Percentiles rank a stretch among this genome's conserved stretches.
Evolutionary conservation across 345 rosid species (phyloP).

Genomic region (Lepidium sativum): DNA sequence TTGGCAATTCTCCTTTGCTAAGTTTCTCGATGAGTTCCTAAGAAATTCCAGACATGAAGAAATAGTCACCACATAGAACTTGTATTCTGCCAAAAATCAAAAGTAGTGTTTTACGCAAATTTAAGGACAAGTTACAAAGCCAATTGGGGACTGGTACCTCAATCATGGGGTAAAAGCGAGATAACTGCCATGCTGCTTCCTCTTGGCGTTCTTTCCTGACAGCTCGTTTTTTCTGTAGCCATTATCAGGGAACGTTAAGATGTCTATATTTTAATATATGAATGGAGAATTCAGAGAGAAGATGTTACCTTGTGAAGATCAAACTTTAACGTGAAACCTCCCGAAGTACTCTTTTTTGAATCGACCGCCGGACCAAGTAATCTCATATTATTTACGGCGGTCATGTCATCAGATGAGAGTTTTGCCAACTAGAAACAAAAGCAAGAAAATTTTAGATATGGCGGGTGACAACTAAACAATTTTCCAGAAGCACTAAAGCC

Average conservation of each 20-base stretch:
- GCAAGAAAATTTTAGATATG: neutral
- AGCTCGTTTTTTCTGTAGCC: conserved; percentile 74
- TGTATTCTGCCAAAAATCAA: neutral
- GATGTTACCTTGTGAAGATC: conserved; percentile 79
- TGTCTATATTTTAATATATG: neutral
- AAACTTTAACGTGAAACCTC: conserved; percentile 76
- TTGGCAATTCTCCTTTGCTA: conserved; percentile 70
- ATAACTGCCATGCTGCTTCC: conserved; percentile 81
- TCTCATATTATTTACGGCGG: conserved; percentile 88
- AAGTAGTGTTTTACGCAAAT: neutral
- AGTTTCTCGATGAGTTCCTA: conserved; percentile 92
- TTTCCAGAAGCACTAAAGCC: neutral
- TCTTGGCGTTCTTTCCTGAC: conserved; percentile 83
- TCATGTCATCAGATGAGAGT: conserved; percentile 77
- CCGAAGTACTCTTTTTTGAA: conserved; percentile 53
- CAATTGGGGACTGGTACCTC: conserved; percentile 41
- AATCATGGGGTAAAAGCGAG: conserved; percentile 93
- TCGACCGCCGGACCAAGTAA: conserved; percentile 66
- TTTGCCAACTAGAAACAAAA: conserved; percentile 61
- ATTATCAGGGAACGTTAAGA: conserved; percentile 1
- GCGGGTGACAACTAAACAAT: neutral
- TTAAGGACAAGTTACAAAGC: neutral
- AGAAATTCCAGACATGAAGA: neutral
- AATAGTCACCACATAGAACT: neutral
- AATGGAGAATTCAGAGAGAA: neutral